Base-by-base conservation (phyloP, 2,329 filamentous ascomycete species). In the Aschersonia sp. region DNA sequence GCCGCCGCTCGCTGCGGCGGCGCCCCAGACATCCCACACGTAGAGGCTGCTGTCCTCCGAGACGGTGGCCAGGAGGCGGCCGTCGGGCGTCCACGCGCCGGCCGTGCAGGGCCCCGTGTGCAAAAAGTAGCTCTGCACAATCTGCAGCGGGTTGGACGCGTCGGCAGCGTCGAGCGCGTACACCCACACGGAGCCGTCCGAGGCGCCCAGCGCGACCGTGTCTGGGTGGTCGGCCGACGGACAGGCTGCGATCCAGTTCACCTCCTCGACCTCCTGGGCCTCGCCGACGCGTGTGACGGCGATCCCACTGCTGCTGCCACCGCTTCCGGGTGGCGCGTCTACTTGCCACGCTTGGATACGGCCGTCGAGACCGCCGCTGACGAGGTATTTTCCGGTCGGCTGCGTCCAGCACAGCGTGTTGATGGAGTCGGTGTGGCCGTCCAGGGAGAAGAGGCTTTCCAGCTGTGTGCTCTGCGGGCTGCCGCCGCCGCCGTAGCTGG, bases 161-260 rank as follows among this genome's bases (percentile, higher is more conserved):
- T 86, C 80, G 47, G 71, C 71, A 32, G 76, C 69, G 63, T 89
- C 83, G 58, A 97, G 75, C n/a, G 81, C 82, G 68, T 96, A 95
- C 8, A 98, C 84, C 92, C 92, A 98, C 42, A 96, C 88, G 46
- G 83, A 89, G 48, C 92, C 92, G 61, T 98, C 89, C 37, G 77
- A 85, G 35, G 88, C 88, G 49, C 92, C 92, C 6, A 98, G 69
- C 0, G 92, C 92, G 52, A 98, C 62, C 7, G 87, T 81, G 67
- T 96, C 94, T 51, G 83, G 78, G 60, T 86, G 79, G 5, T 72
- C 68, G 10, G 79, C 64, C 51, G 81, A 72, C 1, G 89, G 88
- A 60, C 86, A 94, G 0, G 87, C 68, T 1, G 72, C 67, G 35
- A 97, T 66, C 89, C 90, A 98, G 70, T 92, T 94, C 59, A 98